Percentiles rank a stretch among this genome's conserved stretches.
These are phyloP conservation scores for Serendipita sp. DNA, from an alignment of 768 basidiomycete species.

Conservation along the genomic window DNA sequence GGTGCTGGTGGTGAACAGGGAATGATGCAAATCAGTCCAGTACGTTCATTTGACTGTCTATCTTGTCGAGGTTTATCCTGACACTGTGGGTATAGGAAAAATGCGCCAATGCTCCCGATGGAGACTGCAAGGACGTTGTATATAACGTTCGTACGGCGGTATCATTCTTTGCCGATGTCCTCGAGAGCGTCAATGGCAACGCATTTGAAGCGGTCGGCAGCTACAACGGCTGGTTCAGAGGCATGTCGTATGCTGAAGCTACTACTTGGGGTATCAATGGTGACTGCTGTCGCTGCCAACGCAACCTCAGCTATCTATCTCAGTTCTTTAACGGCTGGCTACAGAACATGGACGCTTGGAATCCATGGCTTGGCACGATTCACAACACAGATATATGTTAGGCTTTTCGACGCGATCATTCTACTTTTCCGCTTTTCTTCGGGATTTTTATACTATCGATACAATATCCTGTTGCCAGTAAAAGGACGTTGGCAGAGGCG, in stretches of 20 bases:
- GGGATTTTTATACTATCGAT: too few relatives aligned
- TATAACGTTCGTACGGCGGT: slow-evolving; percentile 60
- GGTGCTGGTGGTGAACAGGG: slow-evolving; percentile 75
- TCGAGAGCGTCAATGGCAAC: slow-evolving; percentile 34
- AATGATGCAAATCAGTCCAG: slow-evolving; percentile 56
- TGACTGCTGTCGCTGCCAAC: slow-evolving; percentile 51
- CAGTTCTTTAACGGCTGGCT: slow-evolving; percentile 62
- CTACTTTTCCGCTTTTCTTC: too few relatives aligned
- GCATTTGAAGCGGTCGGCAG: slow-evolving; percentile 40
- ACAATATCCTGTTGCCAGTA: too few relatives aligned
- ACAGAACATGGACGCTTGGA: slow-evolving; percentile 36
- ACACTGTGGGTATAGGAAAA: not conserved
- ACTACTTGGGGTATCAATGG: slow-evolving; percentile 14
- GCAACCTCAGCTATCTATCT: slow-evolving; percentile 70
- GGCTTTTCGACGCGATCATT: not conserved
- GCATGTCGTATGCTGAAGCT: not conserved
- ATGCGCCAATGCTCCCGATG: slow-evolving; percentile 37
- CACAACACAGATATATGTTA: not conserved
- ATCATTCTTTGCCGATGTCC: slow-evolving; percentile 35
- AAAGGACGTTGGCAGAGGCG: too few relatives aligned
- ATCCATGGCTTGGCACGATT: slow-evolving; percentile 29
- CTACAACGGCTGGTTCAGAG: slow-evolving; percentile 57
- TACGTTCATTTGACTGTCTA: not conserved
- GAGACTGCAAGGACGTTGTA: slow-evolving; percentile 27
- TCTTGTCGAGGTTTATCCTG: not conserved